These are phyloP conservation scores for Aschersonia sp. DNA, from an alignment of 2,329 filamentous ascomycete species.

Conservation along the genomic window DNA sequence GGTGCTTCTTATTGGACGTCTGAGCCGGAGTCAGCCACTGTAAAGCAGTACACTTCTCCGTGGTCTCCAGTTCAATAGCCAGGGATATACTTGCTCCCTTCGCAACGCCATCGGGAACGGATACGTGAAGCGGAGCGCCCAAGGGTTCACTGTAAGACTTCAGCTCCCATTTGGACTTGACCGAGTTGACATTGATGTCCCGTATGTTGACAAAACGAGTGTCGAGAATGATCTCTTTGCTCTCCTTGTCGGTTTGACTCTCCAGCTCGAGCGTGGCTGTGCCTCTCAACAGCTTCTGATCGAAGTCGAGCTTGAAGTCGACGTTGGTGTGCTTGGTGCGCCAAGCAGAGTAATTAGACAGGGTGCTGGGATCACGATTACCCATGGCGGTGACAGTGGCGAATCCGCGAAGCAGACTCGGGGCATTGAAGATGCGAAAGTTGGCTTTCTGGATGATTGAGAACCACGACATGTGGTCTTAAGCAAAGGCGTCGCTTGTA, in stretches of 20 bases:
- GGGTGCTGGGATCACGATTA: constrained; percentile 69
- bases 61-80: constrained; percentile 64
- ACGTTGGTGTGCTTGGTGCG: constrained; percentile 71
- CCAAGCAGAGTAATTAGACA: constrained; percentile 86
- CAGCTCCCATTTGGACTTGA: constrained; percentile 51
- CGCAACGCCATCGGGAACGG: constrained; percentile 37
- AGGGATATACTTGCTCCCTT: constrained; percentile 39
- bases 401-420: constrained; percentile 7
- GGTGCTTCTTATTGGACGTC: constrained; percentile 89
- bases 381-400: constrained; percentile 17
- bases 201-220: constrained; percentile 69
- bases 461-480: constrained; percentile 9
- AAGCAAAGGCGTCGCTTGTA: not conserved
- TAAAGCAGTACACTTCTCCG: constrained; percentile 75
- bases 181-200: constrained; percentile 54
- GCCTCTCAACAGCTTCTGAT: constrained; percentile 61
- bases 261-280: constrained; percentile 64
- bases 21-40: constrained; percentile 93
- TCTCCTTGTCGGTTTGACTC: constrained; percentile 59
- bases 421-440: not conserved
- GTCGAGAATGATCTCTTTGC: constrained; percentile 71
- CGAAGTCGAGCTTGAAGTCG: constrained; percentile 73
- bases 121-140: constrained; percentile 54
- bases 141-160: constrained; percentile 59
- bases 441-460: constrained; percentile 7